A percentile compares a stretch with the other conserved stretches of the same genome.
Evolutionary conservation across 164 flowering plant genomes (phyloP).

Genomic region (Dillenia turbinata): DNA sequence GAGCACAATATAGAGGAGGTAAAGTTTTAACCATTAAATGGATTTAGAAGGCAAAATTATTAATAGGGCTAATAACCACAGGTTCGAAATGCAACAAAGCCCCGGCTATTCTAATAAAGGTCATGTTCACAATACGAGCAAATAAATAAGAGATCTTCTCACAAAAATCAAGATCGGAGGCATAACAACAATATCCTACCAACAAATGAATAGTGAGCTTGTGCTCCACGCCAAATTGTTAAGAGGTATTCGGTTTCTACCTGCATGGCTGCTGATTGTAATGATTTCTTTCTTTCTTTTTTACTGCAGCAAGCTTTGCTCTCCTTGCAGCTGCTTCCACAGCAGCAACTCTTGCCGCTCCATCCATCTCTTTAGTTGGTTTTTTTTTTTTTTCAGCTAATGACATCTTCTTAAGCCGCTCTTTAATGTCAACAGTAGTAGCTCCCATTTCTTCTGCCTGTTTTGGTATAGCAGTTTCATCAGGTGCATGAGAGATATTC

Average conservation of each 20-base stretch:
- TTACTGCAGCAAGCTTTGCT: slow-evolving; percentile 90
- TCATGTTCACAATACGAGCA: too few relatives aligned
- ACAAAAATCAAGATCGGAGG: too few relatives aligned
- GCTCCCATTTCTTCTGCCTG: slow-evolving; percentile 34
- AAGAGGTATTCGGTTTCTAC: slow-evolving; percentile 12
- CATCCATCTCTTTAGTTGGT: slow-evolving; percentile 79
- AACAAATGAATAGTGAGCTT: slow-evolving; percentile 14
- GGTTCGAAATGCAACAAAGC: too few relatives aligned
- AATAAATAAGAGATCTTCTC: too few relatives aligned
- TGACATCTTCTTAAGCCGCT: slow-evolving; percentile 69
- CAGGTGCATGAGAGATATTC: slow-evolving; percentile 15
- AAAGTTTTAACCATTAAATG: too few relatives aligned
- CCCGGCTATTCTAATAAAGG: too few relatives aligned
- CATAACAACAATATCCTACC: too few relatives aligned
- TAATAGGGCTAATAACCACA: too few relatives aligned
- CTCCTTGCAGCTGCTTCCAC: slow-evolving; percentile 73
- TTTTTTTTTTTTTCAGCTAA: slow-evolving; percentile 72
- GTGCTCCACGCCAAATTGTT: too few relatives aligned
- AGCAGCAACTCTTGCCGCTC: slow-evolving; percentile 84
- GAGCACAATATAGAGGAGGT: too few relatives aligned
- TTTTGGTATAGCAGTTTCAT: slow-evolving; percentile 28
- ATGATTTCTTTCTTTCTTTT: slow-evolving; percentile 89
- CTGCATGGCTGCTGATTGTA: slow-evolving; percentile 70
- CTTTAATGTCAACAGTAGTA: slow-evolving; percentile 56
- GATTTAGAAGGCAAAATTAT: too few relatives aligned